Percentiles rank a stretch among this genome's conserved stretches.
Conservation (phyloP, 257 asterid genomes). For the Nicotiana paniculata region DNA sequence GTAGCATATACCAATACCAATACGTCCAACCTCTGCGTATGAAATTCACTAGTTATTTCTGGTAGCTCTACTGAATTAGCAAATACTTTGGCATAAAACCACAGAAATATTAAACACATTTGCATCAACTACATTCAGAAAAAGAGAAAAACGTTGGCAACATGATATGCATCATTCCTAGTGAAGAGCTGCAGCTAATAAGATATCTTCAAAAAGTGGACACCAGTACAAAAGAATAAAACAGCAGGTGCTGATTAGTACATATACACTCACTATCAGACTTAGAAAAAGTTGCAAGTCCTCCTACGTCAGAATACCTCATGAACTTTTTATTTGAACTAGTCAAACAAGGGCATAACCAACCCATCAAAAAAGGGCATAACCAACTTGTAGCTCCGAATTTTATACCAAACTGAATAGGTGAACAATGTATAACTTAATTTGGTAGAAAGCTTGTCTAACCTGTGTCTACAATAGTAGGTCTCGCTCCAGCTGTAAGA, state of each 20-base stretch:
- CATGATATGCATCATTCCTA: background rate
- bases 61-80: background rate
- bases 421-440: background rate
- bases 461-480: slow-evolving; percentile 88
- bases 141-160: background rate
- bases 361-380: background rate
- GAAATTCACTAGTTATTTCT: slow-evolving; percentile 15
- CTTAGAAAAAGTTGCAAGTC: background rate
- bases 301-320: background rate
- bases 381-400: background rate
- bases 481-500: slow-evolving; percentile 83
- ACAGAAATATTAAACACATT: background rate
- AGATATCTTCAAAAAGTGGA: background rate
- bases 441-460: slow-evolving; percentile 12
- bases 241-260: background rate
- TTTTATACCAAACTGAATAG: background rate
- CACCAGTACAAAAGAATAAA: background rate
- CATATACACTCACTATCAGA: background rate
- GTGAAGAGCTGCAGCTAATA: background rate
- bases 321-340: background rate
- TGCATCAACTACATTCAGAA: background rate
- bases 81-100: background rate
- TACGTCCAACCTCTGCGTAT: slow-evolving; percentile 72
- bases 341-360: background rate
- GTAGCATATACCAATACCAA: slow-evolving; percentile 84